Conservation (phyloP, 1,139 yeast genomes). For the Maudiozyma humilis region DNA sequence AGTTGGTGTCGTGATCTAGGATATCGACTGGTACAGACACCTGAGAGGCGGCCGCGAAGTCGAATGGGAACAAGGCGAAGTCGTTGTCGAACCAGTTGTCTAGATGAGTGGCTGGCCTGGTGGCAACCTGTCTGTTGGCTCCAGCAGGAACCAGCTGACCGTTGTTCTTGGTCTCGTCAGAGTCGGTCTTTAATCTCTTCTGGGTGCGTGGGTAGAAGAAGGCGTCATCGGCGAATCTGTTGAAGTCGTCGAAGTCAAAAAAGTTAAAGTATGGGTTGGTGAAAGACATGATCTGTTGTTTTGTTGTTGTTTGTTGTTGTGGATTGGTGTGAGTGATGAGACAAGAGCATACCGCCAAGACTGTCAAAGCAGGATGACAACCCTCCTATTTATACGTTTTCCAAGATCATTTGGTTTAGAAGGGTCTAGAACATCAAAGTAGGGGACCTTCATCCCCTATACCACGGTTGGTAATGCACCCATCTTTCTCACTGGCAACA, state of each 20-base stretch:
- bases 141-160: background rate
- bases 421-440: too few relatives aligned
- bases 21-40: constrained; percentile 37
- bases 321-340: too few relatives aligned
- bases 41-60: constrained; percentile 11
- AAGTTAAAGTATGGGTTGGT: constrained; percentile 38
- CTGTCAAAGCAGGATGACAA: too few relatives aligned
- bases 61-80: constrained; percentile 19
- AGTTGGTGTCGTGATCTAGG: constrained; percentile 34
- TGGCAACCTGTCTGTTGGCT: background rate
- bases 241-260: constrained; percentile 36
- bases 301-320: background rate
- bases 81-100: constrained; percentile 25
- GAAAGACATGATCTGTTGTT: constrained; percentile 26
- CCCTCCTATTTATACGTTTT: too few relatives aligned
- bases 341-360: too few relatives aligned
- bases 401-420: too few relatives aligned
- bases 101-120: constrained; percentile 14
- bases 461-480: too few relatives aligned
- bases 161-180: background rate
- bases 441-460: too few relatives aligned
- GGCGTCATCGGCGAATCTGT: constrained; percentile 28
- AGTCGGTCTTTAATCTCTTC: constrained; percentile 7
- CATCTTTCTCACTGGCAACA: background rate
- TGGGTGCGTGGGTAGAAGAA: constrained; percentile 14